Evolutionary conservation across 2,329 filamentous ascomycete genomes (phyloP).

Genomic region (Diaporthe humulicola): DNA sequence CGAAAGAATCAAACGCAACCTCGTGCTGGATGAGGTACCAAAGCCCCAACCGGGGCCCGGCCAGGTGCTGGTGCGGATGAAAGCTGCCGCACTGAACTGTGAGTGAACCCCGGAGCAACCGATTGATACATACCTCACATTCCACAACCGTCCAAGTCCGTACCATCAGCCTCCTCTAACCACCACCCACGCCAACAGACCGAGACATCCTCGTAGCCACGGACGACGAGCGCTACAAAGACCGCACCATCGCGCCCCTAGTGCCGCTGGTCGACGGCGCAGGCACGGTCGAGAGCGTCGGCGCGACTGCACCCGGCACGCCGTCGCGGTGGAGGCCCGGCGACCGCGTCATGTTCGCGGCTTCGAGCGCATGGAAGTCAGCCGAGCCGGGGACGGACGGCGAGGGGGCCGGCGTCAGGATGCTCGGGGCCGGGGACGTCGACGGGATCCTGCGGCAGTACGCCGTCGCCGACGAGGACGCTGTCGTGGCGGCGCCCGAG

Average conservation of each 20-base stretch:
- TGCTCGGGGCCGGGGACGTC: background rate
- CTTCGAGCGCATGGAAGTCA: background rate
- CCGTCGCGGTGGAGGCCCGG: background rate
- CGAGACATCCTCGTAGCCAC: slow-evolving; percentile 20
- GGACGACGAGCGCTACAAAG: background rate
- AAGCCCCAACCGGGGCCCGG: background rate
- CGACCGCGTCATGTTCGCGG: background rate
- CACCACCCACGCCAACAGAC: background rate
- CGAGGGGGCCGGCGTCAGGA: background rate
- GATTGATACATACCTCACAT: background rate
- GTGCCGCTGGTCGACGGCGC: background rate
- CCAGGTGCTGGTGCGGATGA: slow-evolving; percentile 24
- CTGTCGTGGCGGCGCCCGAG: background rate
- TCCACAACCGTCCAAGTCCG: background rate
- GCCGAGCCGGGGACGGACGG: slow-evolving; percentile 4
- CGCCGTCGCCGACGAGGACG: slow-evolving; percentile 1
- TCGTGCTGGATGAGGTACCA: background rate
- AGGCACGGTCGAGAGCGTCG: slow-evolving; percentile 12
- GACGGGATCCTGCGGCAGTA: slow-evolving; percentile 11
- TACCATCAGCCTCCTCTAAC: background rate
- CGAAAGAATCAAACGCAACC: background rate
- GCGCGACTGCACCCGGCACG: background rate
- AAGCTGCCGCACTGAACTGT: slow-evolving; percentile 21
- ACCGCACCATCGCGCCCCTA: background rate
- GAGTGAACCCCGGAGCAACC: background rate